Conservation (phyloP, 73 alveolate genomes). For the Paramecium sexaurelia region DNA sequence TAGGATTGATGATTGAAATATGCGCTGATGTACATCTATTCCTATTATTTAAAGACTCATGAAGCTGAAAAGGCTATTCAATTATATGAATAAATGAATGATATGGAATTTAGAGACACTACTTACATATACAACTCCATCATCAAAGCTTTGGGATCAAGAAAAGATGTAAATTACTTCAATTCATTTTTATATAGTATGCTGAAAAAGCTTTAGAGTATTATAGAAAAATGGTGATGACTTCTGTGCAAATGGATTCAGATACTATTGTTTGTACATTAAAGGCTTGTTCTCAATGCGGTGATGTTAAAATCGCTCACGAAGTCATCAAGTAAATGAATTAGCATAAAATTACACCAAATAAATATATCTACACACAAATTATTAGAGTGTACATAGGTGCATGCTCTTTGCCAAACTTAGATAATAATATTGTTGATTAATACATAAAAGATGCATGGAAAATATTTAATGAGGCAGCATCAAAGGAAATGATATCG, state of each 20-base stretch:
- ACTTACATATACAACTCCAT: slow-evolving; percentile 66
- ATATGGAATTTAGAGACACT: slow-evolving; percentile 67
- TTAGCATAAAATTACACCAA: slow-evolving; percentile 63
- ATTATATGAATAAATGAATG: slow-evolving; percentile 64
- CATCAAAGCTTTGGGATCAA: slow-evolving; percentile 77
- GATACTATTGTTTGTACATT: slow-evolving; percentile 80
- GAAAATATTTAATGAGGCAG: slow-evolving; percentile 72
- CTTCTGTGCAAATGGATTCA: slow-evolving; percentile 72
- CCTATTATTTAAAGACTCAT: slow-evolving; percentile 55
- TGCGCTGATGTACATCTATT: slow-evolving; percentile 71
- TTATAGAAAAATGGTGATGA: slow-evolving; percentile 71
- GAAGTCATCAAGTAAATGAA: slow-evolving; percentile 73
- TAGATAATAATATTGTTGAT: slow-evolving; percentile 68
- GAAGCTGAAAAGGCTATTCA: slow-evolving; percentile 81
- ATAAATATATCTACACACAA: slow-evolving; percentile 73
- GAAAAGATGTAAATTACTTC: slow-evolving; percentile 48
- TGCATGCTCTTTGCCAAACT: slow-evolving; percentile 58
- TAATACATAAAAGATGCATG: slow-evolving; percentile 76
- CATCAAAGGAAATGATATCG: slow-evolving; percentile 48
- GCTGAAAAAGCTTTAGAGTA: slow-evolving; percentile 81
- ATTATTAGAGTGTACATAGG: slow-evolving; percentile 79
- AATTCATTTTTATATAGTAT: slow-evolving; percentile 24
- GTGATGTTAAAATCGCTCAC: slow-evolving; percentile 77
- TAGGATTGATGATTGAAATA: slow-evolving; percentile 75
- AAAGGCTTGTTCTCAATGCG: slow-evolving; percentile 77